Evolutionary conservation across 768 basidiomycete genomes (phyloP).

Genomic region (Suillus weaverae): DNA sequence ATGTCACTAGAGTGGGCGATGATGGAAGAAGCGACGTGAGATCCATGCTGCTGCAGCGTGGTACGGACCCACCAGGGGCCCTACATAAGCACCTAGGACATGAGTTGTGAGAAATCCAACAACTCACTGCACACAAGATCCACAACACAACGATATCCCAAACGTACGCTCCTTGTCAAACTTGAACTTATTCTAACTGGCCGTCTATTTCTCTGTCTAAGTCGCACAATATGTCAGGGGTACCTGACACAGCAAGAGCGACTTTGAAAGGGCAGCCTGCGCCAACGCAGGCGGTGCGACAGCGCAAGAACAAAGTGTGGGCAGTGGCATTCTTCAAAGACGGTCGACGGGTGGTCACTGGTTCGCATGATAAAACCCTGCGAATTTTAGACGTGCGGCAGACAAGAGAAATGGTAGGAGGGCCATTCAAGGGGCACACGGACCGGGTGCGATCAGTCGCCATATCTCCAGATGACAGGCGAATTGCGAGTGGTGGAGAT

Average conservation of each 20-base stretch:
- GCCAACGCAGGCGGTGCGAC: conserved; percentile 1
- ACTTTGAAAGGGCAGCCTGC: neutral
- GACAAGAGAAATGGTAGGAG: conserved; percentile 22
- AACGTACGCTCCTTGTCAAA: neutral
- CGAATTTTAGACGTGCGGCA: conserved; percentile 28
- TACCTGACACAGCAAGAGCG: neutral
- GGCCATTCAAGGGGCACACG: conserved; percentile 22
- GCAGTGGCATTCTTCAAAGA: conserved; percentile 32
- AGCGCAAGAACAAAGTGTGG: conserved; percentile 29
- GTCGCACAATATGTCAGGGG: neutral
- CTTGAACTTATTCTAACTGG: neutral
- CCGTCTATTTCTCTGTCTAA: neutral
- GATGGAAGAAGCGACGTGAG: neutral
- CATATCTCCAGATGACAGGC: conserved; percentile 2
- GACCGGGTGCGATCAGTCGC: neutral
- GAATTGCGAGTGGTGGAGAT: conserved; percentile 5
- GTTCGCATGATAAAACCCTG: conserved; percentile 28
- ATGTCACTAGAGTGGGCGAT: neutral
- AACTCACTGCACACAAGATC: neutral
- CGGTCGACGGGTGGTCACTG: conserved; percentile 26
- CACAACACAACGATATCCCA: neutral
- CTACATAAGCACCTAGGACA: neutral
- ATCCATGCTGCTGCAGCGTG: neutral
- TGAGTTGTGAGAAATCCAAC: neutral
- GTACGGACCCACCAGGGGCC: neutral